phyloP scores from a whole-genome alignment of 2,329 filamentous ascomycete genomes.

The Camillea tinctor region DNA sequence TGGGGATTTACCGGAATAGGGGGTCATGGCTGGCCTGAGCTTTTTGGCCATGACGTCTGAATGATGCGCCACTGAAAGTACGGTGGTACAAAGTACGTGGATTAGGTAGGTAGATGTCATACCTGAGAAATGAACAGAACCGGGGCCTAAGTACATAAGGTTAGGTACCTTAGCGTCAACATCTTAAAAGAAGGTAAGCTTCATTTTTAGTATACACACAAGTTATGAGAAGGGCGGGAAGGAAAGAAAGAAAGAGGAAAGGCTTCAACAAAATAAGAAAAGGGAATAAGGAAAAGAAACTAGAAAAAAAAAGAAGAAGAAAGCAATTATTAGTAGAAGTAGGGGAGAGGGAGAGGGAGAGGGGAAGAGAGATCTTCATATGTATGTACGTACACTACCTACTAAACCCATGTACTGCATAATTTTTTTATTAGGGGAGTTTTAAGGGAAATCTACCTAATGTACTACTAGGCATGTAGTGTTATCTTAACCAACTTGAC shows the following conservation, averaged over 20 bases:
- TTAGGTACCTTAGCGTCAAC: too few relatives aligned
- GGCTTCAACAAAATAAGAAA: too few relatives aligned
- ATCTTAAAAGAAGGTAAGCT: too few relatives aligned
- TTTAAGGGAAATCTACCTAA: too few relatives aligned
- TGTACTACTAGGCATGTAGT: too few relatives aligned
- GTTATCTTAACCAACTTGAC: too few relatives aligned
- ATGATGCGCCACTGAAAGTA: neutral
- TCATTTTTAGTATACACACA: too few relatives aligned
- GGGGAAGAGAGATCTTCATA: neutral
- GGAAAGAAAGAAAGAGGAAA: neutral
- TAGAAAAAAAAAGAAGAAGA: neutral
- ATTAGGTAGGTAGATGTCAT: neutral
- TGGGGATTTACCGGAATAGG: neutral
- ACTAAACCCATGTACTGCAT: neutral
- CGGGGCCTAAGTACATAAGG: too few relatives aligned
- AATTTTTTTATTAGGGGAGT: neutral
- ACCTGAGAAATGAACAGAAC: too few relatives aligned
- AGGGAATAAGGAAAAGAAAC: neutral
- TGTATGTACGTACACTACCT: neutral
- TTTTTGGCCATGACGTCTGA: neutral
- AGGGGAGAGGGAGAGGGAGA: too few relatives aligned
- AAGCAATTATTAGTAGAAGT: neutral
- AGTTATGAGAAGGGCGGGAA: neutral
- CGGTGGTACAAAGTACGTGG: neutral
- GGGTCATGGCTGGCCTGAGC: neutral